Base-by-base conservation (phyloP, 768 basidiomycete genomes). In the Chiua virens region DNA sequence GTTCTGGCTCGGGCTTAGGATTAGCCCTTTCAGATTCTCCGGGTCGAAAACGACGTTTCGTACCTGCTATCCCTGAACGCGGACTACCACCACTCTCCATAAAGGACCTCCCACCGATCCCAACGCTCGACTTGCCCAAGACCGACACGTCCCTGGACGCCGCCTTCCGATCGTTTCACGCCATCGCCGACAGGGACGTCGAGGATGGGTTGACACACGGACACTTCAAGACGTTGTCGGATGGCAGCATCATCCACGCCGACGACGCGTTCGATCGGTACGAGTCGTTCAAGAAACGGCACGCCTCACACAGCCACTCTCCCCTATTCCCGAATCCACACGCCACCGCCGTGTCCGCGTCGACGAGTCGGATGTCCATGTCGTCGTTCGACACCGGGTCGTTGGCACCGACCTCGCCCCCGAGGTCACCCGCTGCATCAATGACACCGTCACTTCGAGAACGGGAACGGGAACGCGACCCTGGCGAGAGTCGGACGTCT, bases 191-290 rank as follows among this genome's bases (percentile, higher is more conserved):
- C n/a, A n/a, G n/a, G n/a, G n/a, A n/a, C n/a, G n/a, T n/a, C n/a
- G n/a, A 1, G 41, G 11, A 22, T 6, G 30, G 18, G 5, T 37
- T 8, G 7, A 10, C 17, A 28, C 28, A 28, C 10, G 28, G 28
- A 28, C 62, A 53, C 11, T 11, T 45, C 32, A 56, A 47, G 43
- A 32, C 28, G 34, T 17, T 34, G 35, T 61, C 62, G 25, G 59
- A 66, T 4, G 54, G 53, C 32, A 47, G 54, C 9, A 30, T 57
- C 30, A 5, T 54, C 5, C 74, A 68, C 6, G 71, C 89, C 34
- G 87, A 92, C 59, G 92, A 96, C 66, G 94, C 94, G 0, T 96
- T 87, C 66, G 89, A 90, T 50, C 78, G 92, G 34, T 97, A 96
- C 63, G 90, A 95, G 65, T 75, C 84, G n/a, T 94, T 86, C 70